Conservation (phyloP, 148 eudicot species). For the Rhododendron mucronatum region DNA sequence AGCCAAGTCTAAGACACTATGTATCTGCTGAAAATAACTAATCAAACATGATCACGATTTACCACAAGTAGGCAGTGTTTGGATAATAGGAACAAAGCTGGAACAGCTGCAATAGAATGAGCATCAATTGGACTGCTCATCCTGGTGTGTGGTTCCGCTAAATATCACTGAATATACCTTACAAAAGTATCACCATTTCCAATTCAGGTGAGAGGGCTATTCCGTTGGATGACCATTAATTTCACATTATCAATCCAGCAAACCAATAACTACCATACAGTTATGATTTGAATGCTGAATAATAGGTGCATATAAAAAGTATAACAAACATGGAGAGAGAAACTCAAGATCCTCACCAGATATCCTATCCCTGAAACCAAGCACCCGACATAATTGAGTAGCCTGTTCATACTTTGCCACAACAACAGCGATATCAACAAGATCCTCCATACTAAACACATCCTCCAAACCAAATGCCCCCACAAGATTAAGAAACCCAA, state of each 20-base stretch:
- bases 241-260: too few relatives aligned
- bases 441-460: slow-evolving; percentile 20
- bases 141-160: too few relatives aligned
- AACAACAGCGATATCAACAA: slow-evolving; percentile 20
- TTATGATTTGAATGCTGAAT: too few relatives aligned
- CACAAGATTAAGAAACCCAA: slow-evolving; percentile 33
- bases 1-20: not conserved
- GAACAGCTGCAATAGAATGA: too few relatives aligned
- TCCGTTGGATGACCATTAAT: too few relatives aligned
- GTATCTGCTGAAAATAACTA: not conserved
- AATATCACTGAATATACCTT: too few relatives aligned
- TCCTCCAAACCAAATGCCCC: slow-evolving; percentile 27
- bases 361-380: slow-evolving; percentile 26
- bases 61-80: not conserved
- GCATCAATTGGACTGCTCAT: too few relatives aligned
- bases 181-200: too few relatives aligned
- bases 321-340: not conserved
- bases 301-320: not conserved
- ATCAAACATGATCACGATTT: not conserved
- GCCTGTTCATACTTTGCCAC: slow-evolving; percentile 12
- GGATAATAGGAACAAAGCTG: too few relatives aligned
- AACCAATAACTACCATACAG: too few relatives aligned
- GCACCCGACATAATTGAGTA: slow-evolving; percentile 20
- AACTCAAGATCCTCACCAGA: slow-evolving; percentile 26
- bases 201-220: too few relatives aligned